These are phyloP conservation scores for Gracilaria domingensis DNA, from an alignment of 23 red algal species.

Conservation along the genomic window DNA sequence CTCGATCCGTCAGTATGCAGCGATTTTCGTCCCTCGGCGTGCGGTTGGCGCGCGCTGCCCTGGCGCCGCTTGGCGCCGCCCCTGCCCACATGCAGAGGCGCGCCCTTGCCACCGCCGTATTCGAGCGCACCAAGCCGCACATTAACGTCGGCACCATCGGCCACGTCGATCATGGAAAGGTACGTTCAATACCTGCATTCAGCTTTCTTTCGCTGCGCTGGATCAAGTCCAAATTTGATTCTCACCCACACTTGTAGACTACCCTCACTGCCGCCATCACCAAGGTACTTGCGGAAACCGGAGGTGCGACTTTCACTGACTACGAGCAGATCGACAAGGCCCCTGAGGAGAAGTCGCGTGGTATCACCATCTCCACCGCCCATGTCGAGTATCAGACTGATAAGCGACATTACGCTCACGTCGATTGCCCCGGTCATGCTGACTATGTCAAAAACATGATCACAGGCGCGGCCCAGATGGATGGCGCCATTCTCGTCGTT, in stretches of 20 bases:
- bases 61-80: not conserved
- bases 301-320: conserved; percentile 90
- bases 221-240: not conserved
- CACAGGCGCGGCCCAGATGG: conserved; percentile 97
- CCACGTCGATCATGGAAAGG: conserved; percentile 98
- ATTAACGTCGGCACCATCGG: conserved; percentile 94
- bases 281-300: conserved; percentile 91
- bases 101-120: conserved; percentile 51
- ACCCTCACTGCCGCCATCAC: conserved; percentile 98
- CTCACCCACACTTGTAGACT: conserved; percentile 55
- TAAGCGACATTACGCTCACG: conserved; percentile 93
- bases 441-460: conserved; percentile 99
- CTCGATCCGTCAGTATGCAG: conserved; percentile 17
- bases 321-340: conserved; percentile 99
- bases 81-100: conserved; percentile 11
- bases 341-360: conserved; percentile 95
- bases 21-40: conserved; percentile 17
- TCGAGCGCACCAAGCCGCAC: conserved; percentile 90
- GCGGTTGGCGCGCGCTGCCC: not conserved
- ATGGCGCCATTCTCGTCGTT: conserved; percentile 97
- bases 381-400: conserved; percentile 95
- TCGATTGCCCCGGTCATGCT: conserved; percentile 98
- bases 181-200: not conserved
- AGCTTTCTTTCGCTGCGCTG: not conserved
- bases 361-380: conserved; percentile 96